Evolutionary conservation across 169 alveolate genomes (phyloP).

Genomic region (Perkinsus marinus): DNA sequence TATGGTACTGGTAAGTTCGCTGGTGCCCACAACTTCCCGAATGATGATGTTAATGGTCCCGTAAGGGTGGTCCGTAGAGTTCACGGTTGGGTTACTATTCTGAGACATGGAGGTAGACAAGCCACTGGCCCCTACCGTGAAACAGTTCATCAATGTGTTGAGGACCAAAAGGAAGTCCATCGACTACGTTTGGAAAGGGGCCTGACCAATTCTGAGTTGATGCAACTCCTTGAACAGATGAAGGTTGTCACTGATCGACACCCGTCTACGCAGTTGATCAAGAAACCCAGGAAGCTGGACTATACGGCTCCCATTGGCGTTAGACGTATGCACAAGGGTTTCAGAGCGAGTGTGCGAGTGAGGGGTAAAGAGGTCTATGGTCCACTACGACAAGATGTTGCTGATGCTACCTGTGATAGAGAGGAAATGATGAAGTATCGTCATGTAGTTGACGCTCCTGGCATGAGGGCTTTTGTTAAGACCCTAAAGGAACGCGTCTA

Average conservation of each 20-base stretch:
- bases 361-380: not conserved
- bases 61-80: not conserved
- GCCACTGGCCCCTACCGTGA: not conserved
- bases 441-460: not conserved
- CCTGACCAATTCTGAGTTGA: not conserved
- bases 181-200: not conserved
- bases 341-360: not conserved
- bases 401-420: not conserved
- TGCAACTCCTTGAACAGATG: not conserved
- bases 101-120: not conserved
- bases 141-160: not conserved
- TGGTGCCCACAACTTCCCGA: not conserved
- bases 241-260: not conserved
- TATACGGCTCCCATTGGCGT: not conserved
- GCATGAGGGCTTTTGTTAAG: not conserved
- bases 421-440: not conserved
- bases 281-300: not conserved
- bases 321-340: not conserved
- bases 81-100: not conserved
- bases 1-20: not conserved
- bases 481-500: not conserved
- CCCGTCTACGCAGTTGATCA: not conserved
- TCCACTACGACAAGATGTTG: not conserved
- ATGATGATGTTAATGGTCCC: not conserved
- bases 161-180: not conserved